Percentiles rank a stretch among this genome's conserved stretches.
Conservation (phyloP, 345 rosid genomes). For the Salix dunnii region DNA sequence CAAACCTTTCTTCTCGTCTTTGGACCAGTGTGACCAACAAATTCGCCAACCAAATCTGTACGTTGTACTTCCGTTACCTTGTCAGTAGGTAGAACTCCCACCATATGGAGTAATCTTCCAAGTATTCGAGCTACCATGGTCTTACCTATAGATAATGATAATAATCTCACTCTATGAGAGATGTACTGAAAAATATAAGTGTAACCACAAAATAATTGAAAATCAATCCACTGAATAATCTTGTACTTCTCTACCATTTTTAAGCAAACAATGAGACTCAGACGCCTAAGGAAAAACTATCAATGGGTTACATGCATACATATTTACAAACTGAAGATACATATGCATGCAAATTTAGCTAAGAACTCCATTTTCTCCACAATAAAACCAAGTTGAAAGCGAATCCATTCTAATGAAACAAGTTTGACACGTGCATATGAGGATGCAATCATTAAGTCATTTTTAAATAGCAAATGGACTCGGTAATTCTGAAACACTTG, state of each 20-base stretch:
- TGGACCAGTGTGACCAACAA: slow-evolving; percentile 98
- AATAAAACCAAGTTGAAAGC: background rate
- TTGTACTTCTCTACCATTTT: background rate
- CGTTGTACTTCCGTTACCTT: slow-evolving; percentile 87
- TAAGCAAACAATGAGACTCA: background rate
- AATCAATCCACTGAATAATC: background rate
- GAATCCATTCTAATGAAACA: background rate
- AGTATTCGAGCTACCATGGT: slow-evolving; percentile 98
- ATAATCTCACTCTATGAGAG: slow-evolving; percentile 7
- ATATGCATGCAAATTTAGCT: background rate
- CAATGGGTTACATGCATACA: background rate
- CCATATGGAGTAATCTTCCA: slow-evolving; percentile 82
- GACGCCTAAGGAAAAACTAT: background rate
- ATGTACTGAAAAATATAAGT: background rate
- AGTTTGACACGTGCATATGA: background rate
- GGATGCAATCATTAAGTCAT: background rate
- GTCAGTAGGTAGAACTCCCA: slow-evolving; percentile 88
- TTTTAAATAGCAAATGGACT: background rate
- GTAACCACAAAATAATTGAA: background rate
- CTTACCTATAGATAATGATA: slow-evolving; percentile 55
- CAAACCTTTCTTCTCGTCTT: slow-evolving; percentile 89
- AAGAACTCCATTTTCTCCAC: background rate
- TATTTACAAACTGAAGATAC: background rate
- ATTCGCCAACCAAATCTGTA: slow-evolving; percentile 98
- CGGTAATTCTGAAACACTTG: background rate